Conservation (phyloP, 78 protist species). For the Dictyostelium capitatum region DNA sequence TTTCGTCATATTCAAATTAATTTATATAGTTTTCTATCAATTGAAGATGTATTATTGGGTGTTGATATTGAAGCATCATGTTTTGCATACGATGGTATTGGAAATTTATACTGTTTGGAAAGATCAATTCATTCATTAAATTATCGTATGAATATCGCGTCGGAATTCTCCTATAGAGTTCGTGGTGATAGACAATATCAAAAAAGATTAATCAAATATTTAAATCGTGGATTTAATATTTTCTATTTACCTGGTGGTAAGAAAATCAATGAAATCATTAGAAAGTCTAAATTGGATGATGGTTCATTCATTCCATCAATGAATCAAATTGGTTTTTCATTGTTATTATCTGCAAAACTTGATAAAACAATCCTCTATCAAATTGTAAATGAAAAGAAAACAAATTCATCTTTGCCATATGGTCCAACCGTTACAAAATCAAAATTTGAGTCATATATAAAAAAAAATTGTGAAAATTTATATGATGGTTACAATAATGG, state of each 20-base stretch:
- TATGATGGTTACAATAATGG: neutral
- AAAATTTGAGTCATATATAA: neutral
- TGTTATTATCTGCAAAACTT: neutral
- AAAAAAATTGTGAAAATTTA: neutral
- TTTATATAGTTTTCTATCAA: neutral
- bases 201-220: conserved; percentile 33
- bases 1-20: conserved; percentile 30
- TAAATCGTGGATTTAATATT: conserved; percentile 33
- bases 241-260: neutral
- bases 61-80: conserved; percentile 57
- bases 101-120: conserved; percentile 25
- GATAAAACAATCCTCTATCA: neutral
- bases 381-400: neutral
- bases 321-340: neutral
- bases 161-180: neutral
- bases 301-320: neutral
- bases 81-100: conserved; percentile 45
- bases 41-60: conserved; percentile 38
- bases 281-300: neutral
- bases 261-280: neutral
- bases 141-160: conserved; percentile 37
- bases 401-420: neutral
- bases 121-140: conserved; percentile 30
- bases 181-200: neutral
- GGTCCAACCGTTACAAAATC: neutral